phyloP scores from a whole-genome alignment of 352 stramenopile genomes.

The Pythium scleroteichum region DNA sequence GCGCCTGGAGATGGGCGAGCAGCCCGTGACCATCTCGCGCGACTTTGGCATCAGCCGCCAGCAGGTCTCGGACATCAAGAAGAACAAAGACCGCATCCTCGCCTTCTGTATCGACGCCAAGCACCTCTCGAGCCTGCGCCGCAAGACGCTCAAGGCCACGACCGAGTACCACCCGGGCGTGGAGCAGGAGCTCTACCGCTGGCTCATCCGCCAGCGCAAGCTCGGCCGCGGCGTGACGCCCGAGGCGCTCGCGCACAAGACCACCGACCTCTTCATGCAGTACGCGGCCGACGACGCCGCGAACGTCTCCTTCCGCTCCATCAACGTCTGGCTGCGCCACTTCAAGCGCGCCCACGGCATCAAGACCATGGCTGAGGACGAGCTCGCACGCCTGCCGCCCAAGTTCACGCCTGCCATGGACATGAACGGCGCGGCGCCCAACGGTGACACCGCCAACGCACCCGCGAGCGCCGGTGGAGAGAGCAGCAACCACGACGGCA shows the following conservation, averaged over 20 bases:
- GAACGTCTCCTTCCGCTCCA: conserved; percentile 41
- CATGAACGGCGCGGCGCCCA: conserved; percentile 24
- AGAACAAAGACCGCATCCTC: conserved; percentile 79
- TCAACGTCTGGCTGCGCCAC: conserved; percentile 62
- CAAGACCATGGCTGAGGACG: conserved; percentile 48
- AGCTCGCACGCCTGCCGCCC: conserved; percentile 51
- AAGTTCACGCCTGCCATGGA: conserved; percentile 70
- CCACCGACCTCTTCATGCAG: conserved; percentile 70
- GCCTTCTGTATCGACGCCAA: conserved; percentile 77
- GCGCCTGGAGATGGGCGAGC: conserved; percentile 65
- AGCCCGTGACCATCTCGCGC: conserved; percentile 58
- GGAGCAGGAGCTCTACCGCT: conserved; percentile 82
- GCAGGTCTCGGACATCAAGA: conserved; percentile 88
- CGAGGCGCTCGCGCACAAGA: conserved; percentile 53
- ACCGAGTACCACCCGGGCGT: conserved; percentile 75
- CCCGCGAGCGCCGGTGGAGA: background rate
- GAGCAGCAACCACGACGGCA: conserved; percentile 1
- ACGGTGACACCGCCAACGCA: background rate
- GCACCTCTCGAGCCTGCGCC: conserved; percentile 63
- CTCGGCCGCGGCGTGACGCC: conserved; percentile 47
- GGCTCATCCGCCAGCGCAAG: conserved; percentile 71
- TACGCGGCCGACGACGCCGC: conserved; percentile 43
- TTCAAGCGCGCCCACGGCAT: conserved; percentile 72
- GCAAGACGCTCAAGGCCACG: conserved; percentile 73
- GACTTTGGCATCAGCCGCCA: conserved; percentile 75